These are phyloP conservation scores for Cryptosporidium ryanae DNA, from an alignment of 169 alveolate genomes.

Conservation along the genomic window DNA sequence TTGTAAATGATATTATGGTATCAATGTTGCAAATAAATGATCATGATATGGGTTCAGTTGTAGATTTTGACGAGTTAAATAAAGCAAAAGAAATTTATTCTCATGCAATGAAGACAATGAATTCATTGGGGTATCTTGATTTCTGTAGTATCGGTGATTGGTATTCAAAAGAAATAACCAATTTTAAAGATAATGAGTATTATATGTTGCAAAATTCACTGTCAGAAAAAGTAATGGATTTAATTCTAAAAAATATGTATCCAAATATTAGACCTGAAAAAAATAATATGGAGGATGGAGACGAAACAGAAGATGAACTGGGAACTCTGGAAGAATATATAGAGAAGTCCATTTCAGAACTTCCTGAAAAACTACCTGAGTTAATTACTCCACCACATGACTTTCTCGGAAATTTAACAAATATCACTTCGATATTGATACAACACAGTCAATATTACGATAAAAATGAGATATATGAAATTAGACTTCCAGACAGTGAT, in stretches of 20 bases:
- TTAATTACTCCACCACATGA: conserved; percentile 2
- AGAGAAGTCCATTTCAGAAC: conserved; percentile 5
- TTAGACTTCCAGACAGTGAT: not conserved
- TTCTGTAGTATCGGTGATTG: conserved; percentile 36
- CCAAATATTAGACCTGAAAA: conserved; percentile 36
- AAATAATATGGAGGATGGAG: not conserved
- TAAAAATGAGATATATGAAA: not conserved
- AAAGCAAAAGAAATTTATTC: too few species aligned
- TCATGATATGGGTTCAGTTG: not conserved
- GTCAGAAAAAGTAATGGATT: conserved; percentile 8
- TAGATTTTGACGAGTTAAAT: conserved; percentile 9
- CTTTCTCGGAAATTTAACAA: conserved; percentile 19
- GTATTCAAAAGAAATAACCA: conserved; percentile 38
- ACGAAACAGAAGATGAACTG: not conserved
- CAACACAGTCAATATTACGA: conserved; percentile 11
- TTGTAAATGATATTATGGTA: conserved; percentile 60
- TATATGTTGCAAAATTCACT: conserved; percentile 37
- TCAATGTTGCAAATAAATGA: conserved; percentile 37
- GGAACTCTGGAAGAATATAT: conserved; percentile 46
- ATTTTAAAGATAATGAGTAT: not conserved
- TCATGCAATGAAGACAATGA: conserved; percentile 31
- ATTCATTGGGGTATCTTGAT: conserved; percentile 34
- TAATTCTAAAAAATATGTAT: conserved; percentile 61
- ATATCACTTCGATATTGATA: not conserved
- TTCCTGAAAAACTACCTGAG: conserved; percentile 14